These are phyloP conservation scores for Trichoderma guizhouense DNA, from an alignment of 2,329 filamentous ascomycete species.

Conservation along the genomic window DNA sequence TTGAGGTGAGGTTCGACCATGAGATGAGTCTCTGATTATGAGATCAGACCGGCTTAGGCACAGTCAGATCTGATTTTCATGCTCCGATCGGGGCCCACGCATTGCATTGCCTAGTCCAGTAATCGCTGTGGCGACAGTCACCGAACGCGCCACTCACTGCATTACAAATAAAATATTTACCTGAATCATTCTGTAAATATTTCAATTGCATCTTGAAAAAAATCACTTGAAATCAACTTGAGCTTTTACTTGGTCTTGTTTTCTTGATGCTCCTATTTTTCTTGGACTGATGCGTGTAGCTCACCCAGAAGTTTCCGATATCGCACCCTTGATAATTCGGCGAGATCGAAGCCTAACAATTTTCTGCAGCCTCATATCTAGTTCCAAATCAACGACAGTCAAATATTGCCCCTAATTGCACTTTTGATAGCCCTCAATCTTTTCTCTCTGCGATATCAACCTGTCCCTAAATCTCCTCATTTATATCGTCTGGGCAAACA, in stretches of 20 bases:
- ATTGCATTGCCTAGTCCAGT: not conserved
- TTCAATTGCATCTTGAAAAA: not conserved
- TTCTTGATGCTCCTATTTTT: not conserved
- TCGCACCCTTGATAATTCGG: not conserved
- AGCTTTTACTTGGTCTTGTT: not conserved
- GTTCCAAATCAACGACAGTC: not conserved
- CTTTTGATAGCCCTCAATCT: not conserved
- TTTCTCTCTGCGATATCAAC: not conserved
- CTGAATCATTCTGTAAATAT: not conserved
- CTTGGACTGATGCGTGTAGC: not conserved
- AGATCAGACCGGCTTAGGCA: not conserved
- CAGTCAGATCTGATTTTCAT: conserved; percentile 9
- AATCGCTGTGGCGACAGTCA: not conserved
- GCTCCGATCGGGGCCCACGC: conserved; percentile 4
- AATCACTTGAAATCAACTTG: not conserved
- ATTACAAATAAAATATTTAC: not conserved
- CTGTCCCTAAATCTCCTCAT: not conserved
- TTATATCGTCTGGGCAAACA: not conserved
- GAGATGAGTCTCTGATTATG: not conserved
- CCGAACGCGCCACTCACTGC: not conserved
- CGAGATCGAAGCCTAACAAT: not conserved
- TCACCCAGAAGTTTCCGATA: not conserved
- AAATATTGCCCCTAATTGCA: not conserved
- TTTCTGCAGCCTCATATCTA: not conserved
- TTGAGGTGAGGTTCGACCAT: not conserved